phyloP scores from a whole-genome alignment of 257 asterid genomes.

The Rhazya stricta region DNA sequence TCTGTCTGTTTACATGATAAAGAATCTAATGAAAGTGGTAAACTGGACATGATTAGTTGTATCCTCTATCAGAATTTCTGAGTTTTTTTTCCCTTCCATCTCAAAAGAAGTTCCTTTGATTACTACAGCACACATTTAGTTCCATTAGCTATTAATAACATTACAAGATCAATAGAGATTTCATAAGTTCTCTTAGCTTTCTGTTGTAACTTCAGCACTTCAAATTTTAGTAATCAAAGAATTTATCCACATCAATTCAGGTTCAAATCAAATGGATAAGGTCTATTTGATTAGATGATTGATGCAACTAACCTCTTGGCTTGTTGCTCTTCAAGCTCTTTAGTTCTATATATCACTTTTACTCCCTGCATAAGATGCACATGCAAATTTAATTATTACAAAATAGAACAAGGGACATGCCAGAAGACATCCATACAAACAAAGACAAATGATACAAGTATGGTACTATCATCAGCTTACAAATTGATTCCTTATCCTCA shows the following conservation, averaged over 20 bases:
- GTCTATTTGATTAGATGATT: conserved; percentile 16
- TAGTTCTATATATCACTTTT: conserved; percentile 84
- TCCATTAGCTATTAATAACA: neutral
- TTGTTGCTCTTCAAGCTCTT: conserved; percentile 91
- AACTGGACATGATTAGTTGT: neutral
- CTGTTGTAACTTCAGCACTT: neutral
- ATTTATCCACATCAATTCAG: neutral
- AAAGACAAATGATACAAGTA: neutral
- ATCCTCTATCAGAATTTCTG: neutral
- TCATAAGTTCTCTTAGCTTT: neutral
- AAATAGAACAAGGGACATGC: conserved; percentile 5
- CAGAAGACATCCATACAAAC: neutral
- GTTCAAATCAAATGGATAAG: conserved; percentile 9
- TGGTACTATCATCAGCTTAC: neutral
- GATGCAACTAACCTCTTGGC: conserved; percentile 61
- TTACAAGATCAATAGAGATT: neutral
- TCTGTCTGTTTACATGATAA: neutral
- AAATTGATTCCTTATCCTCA: neutral
- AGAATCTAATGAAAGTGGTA: neutral
- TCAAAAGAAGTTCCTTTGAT: neutral
- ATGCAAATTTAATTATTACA: neutral
- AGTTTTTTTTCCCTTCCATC: neutral
- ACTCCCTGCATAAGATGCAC: conserved; percentile 60
- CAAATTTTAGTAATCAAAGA: neutral
- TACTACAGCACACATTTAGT: neutral